Evolutionary conservation across 1,139 yeast species (phyloP), one percentile per base, ranked within the genome.

Genomic region (Pichia sp.): DNA sequence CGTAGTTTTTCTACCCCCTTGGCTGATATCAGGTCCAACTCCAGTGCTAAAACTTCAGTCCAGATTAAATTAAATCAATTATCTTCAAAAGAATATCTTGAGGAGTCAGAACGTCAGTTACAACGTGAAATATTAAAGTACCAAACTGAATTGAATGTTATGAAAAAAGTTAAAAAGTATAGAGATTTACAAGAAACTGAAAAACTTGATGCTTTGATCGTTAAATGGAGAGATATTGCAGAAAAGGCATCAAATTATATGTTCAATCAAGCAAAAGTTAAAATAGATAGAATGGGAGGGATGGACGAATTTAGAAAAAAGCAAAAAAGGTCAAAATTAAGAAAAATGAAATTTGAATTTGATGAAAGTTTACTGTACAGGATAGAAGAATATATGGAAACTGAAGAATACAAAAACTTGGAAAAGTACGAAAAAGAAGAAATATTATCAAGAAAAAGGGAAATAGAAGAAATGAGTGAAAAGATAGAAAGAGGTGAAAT

Each of bases 211-310:
- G 42, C 47, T 5, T 50, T 70, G 18, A 65, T 68, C 10, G 55
- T 47, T 0, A 68, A 70, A 46, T 73, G 78, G 77, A 60, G 72
- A 42, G 54, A 52, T 10, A 64, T 66, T 1, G 69, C 72, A 1
- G 69, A 69, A 44, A 57, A 54, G 35, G 73, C 72, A 0, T 65
- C 76, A 29, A 63, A 66, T 30, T 69, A 62, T 45, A 43, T 73
- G 30, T 50, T 62, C 24, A 70, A 70, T 46, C 63, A 67, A 8
- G 70, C 73, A 0, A 46, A 60, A 18, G 50, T 60, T 10, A 70
- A 69, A 42, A 62, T 72, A 5, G 59, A 60, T 23, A 62, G 55
- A 41, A 56, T 65, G 57, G 77, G 77, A 14, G 78, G 78, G 0
- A 65, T 70, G 43, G 62, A 59, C 33, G 71, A 67, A 40, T 64